A percentile compares a stretch with the other conserved stretches of the same genome.
These are phyloP conservation scores for Pseudogymnoascus sp. DNA, from an alignment of 2,329 filamentous ascomycete species.

Conservation along the genomic window DNA sequence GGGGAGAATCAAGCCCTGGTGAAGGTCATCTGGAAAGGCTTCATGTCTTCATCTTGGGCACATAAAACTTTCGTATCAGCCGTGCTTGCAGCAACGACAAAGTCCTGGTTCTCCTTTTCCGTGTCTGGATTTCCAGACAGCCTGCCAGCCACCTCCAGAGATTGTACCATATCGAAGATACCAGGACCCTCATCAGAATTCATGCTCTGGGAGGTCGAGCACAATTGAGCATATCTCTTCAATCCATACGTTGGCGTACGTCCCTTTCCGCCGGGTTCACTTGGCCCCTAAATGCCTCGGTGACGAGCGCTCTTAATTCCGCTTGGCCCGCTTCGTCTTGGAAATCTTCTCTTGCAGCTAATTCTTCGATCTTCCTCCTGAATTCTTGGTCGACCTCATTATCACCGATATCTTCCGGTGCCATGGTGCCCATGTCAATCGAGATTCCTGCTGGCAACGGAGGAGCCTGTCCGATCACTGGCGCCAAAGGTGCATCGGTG, in stretches of 20 bases:
- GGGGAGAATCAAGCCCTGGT: constrained; percentile 33
- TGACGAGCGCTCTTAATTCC: constrained; percentile 68
- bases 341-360: constrained; percentile 78
- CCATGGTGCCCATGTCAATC: constrained; percentile 70
- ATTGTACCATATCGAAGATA: constrained; percentile 47
- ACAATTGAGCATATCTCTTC: constrained; percentile 23
- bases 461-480: constrained; percentile 36
- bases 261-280: constrained; percentile 52
- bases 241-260: constrained; percentile 54
- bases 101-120: constrained; percentile 49
- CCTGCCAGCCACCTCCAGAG: constrained; percentile 37
- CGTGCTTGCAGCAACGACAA: constrained; percentile 37
- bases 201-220: constrained; percentile 49
- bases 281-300: constrained; percentile 67
- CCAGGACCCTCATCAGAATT: constrained; percentile 44
- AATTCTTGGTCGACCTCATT: constrained; percentile 76
- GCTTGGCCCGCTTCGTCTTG: constrained; percentile 71
- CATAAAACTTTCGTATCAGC: constrained; percentile 39
- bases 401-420: constrained; percentile 51
- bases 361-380: constrained; percentile 75
- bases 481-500: constrained; percentile 2
- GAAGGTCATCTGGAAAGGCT: constrained; percentile 52
- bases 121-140: constrained; percentile 44
- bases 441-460: constrained; percentile 67
- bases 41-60: constrained; percentile 47